Conservation (phyloP, 1,284 basidiomycete genomes). For the Vanrija humicola region DNA sequence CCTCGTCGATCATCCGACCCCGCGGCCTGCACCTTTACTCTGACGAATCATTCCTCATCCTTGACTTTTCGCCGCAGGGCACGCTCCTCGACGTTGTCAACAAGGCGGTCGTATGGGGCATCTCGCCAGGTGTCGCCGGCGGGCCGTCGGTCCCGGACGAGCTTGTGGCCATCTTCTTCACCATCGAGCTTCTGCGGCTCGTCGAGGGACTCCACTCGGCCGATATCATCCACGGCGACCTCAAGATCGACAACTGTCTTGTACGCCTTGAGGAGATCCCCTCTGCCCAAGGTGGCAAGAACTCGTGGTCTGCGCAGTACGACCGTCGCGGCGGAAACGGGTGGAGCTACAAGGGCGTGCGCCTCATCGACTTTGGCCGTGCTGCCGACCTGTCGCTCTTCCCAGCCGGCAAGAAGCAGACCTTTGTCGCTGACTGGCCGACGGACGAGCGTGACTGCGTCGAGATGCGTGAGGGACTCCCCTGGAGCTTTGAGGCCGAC, state of each 20-base stretch:
- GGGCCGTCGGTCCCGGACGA: slow-evolving; percentile 66
- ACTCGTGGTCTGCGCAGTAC: slow-evolving; percentile 72
- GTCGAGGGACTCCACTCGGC: slow-evolving; percentile 75
- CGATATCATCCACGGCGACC: slow-evolving; percentile 92
- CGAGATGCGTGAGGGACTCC: slow-evolving; percentile 74
- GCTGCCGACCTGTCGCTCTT: slow-evolving; percentile 82
- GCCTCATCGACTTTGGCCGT: slow-evolving; percentile 93
- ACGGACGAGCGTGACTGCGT: slow-evolving; percentile 82
- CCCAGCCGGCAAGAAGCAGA: slow-evolving; percentile 60
- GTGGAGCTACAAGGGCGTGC: slow-evolving; percentile 84
- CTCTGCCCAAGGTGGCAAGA: slow-evolving; percentile 53
- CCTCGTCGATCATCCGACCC: slow-evolving; percentile 66
- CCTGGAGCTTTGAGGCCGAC: slow-evolving; percentile 94
- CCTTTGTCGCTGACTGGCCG: slow-evolving; percentile 83
- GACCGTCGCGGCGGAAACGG: slow-evolving; percentile 70
- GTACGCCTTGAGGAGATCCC: slow-evolving; percentile 80
- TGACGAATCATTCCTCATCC: slow-evolving; percentile 86
- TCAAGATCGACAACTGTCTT: slow-evolving; percentile 99
- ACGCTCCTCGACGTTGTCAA: slow-evolving; percentile 92
- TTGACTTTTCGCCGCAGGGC: slow-evolving; percentile 86
- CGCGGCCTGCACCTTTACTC: slow-evolving; percentile 72
- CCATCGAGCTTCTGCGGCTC: slow-evolving; percentile 78
- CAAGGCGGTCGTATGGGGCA: slow-evolving; percentile 62
- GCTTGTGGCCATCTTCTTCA: slow-evolving; percentile 91
- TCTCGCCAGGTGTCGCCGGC: slow-evolving; percentile 41